phyloP scores from a whole-genome alignment of 106 monocot species.

The Allium cepa region DNA sequence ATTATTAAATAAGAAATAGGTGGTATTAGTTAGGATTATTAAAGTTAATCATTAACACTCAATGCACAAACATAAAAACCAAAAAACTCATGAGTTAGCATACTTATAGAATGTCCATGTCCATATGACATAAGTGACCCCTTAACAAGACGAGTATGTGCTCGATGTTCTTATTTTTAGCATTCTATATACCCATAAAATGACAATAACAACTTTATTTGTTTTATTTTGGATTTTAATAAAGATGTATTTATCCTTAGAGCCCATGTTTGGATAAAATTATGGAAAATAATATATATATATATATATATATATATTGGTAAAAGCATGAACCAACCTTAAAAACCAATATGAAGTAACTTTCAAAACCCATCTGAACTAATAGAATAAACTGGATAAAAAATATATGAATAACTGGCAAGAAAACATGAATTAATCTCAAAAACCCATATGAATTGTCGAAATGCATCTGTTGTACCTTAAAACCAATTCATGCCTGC shows the following conservation, averaged over 20 bases:
- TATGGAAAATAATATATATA: no score
- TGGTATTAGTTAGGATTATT: background rate
- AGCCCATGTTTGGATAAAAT: no score
- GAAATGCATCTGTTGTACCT: constrained; percentile 85
- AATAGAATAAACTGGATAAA: no score
- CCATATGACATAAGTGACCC: constrained; percentile 55
- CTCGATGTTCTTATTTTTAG: constrained; percentile 40
- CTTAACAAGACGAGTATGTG: constrained; percentile 46
- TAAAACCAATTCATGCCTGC: constrained; percentile 79
- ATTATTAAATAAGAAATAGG: no score
- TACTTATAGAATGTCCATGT: constrained; percentile 59
- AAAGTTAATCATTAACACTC: background rate
- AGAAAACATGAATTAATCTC: constrained; percentile 36
- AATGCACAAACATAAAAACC: background rate
- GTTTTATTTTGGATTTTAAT: no score
- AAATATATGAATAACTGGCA: no score
- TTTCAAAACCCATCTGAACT: no score
- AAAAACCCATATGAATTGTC: constrained; percentile 88
- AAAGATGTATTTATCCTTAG: no score
- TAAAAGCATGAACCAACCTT: no score
- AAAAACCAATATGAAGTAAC: no score
- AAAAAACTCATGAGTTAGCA: background rate
- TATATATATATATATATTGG: no score
- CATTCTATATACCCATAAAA: constrained; percentile 27
- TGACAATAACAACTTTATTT: background rate